A percentile compares a stretch with the other conserved stretches of the same genome.
Evolutionary conservation across 139 green algal genomes (phyloP).

Genomic region (Chlamydomonas schloesseri): DNA sequence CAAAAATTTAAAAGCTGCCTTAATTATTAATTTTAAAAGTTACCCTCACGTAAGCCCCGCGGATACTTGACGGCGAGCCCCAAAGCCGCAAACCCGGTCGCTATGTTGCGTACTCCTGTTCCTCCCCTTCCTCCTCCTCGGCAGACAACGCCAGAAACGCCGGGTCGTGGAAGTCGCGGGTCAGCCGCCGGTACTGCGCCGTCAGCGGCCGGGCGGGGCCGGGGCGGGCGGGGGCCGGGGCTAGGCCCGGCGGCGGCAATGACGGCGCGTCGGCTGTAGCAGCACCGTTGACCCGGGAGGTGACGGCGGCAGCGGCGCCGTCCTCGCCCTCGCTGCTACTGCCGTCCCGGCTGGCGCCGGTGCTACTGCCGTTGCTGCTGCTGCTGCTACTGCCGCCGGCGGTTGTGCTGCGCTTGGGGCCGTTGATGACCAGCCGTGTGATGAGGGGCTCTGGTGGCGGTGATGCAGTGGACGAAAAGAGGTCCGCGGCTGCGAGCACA

Average conservation of each 20-base stretch:
- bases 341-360: not conserved
- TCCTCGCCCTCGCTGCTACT: not conserved
- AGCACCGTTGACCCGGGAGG: not conserved
- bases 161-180: slow-evolving; percentile 48
- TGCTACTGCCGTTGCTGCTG: not conserved
- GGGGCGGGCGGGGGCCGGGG: not conserved
- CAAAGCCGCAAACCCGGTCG: too few relatives aligned
- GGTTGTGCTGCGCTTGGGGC: not conserved
- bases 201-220: not conserved
- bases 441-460: not conserved
- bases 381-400: not conserved
- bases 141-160: slow-evolving; percentile 2
- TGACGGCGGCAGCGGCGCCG: not conserved
- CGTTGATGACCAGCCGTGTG: not conserved
- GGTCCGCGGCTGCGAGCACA: not conserved
- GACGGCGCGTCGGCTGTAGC: too few relatives aligned
- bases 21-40: too few relatives aligned
- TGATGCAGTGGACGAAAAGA: not conserved
- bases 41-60: too few relatives aligned
- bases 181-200: slow-evolving; percentile 29
- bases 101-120: too few relatives aligned
- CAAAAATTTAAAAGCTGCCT: too few relatives aligned
- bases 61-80: too few relatives aligned
- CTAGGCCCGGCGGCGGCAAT: not conserved
- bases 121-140: too few relatives aligned